These are phyloP conservation scores for Trichoderma gamsii DNA, from an alignment of 495 filamentous ascomycete genomes.

Conservation along the genomic window DNA sequence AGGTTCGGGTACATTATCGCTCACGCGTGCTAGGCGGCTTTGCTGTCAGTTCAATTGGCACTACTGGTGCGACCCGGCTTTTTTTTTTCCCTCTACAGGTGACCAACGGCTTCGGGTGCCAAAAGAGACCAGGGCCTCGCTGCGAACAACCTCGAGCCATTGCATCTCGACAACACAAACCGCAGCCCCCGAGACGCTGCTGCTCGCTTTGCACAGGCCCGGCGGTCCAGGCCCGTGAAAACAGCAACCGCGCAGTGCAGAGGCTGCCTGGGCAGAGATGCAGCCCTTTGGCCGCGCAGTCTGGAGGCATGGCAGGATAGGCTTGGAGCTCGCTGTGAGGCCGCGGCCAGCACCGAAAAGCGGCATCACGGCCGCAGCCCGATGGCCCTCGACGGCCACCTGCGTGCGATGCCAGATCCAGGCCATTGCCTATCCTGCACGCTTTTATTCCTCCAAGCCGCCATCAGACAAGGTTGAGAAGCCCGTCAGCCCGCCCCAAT, in stretches of 20 bases:
- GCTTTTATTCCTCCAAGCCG: conserved; percentile 5
- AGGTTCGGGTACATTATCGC: conserved; percentile 11
- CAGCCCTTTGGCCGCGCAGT: conserved; percentile 9
- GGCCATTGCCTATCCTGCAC: neutral
- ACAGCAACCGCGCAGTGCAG: neutral
- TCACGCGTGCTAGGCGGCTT: neutral
- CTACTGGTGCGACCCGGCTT: neutral
- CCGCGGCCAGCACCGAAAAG: neutral
- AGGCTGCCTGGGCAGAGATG: conserved; percentile 2
- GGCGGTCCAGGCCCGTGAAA: conserved; percentile 3
- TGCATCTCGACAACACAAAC: neutral
- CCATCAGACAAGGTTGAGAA: neutral
- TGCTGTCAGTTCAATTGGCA: neutral
- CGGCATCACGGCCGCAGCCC: neutral
- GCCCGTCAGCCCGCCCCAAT: neutral
- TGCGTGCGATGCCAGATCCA: neutral
- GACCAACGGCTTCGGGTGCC: too few species aligned
- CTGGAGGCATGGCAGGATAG: conserved; percentile 13
- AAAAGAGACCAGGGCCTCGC: too few species aligned
- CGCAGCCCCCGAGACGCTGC: neutral
- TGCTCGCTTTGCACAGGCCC: neutral
- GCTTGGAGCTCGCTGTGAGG: neutral
- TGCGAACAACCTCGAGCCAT: neutral
- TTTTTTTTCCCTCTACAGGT: neutral
- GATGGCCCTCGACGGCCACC: neutral